Evolutionary conservation across 1,139 yeast genomes (phyloP), one percentile per base, ranked within the genome.

Genomic region (Meyerozyma smithsonii): DNA sequence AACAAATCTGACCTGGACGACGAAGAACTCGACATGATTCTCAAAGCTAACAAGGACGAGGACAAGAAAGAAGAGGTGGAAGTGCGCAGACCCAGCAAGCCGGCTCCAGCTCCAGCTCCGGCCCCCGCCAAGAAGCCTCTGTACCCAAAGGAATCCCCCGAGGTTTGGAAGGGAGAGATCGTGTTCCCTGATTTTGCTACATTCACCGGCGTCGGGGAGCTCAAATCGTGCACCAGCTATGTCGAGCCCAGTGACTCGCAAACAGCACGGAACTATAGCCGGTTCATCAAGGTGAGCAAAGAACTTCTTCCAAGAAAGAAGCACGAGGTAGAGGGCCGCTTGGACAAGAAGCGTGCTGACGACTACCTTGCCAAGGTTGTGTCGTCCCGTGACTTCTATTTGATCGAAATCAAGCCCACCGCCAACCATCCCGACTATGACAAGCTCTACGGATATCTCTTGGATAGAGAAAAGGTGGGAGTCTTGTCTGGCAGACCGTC

Each of bases 241-340:
- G 42, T 42, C 12, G 43, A 40, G 11, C 59, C 74, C 5, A 62
- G 65, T 4, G 60, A 61, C 16, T 41, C 43, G 24, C 46, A 46
- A 35, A 51, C 53, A 21, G 50, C 54, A 4, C 52, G 59, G 36
- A 38, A 47, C 36, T 57, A 48, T 51, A 56, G 48, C 51, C 50
- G 45, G 46, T 65, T 46, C 41, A 61, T 56, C 49, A 64, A 59
- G 35, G 61, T 56, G 17, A 54, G 61, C 42, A 59, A 56, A 38
- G 71, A 62, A 38, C 59, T 66, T 33, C 56, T 63, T 45, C 49
- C 46, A 15, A 52, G 53, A 12, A 46, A 54, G 8, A 61, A 64
- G 3, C 64, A 82, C 42, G 66, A 65, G 28, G 65, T 84, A 35
- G 84, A 80, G 46, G 95, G 95, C 2, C 66, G 87, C 40, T 64